phyloP scores from a whole-genome alignment of 2,329 filamentous ascomycete species.

The Alternaria postmessia region DNA sequence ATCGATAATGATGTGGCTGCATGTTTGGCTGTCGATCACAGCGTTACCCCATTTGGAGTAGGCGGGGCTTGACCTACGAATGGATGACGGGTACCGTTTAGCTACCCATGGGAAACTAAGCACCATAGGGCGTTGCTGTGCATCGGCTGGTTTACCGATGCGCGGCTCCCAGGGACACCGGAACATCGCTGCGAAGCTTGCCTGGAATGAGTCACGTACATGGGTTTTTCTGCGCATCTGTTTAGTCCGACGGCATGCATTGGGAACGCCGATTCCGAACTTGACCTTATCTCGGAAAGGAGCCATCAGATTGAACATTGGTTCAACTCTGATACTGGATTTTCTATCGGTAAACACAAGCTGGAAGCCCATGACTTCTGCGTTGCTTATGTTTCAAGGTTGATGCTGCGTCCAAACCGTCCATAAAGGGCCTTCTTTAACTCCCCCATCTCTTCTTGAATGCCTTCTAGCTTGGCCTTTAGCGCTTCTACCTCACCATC shows the following conservation, averaged over 20 bases:
- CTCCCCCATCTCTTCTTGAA: slow-evolving; percentile 86
- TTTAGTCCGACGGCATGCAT: slow-evolving; percentile 2
- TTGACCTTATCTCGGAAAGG: background rate
- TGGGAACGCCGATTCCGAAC: slow-evolving; percentile 15
- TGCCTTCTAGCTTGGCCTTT: slow-evolving; percentile 76
- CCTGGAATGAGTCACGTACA: background rate
- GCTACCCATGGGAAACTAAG: background rate
- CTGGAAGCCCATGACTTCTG: background rate
- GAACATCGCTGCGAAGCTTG: background rate
- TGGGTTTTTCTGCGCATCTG: background rate
- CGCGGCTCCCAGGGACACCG: background rate
- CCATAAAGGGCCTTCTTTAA: slow-evolving; percentile 94
- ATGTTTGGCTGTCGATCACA: slow-evolving; percentile 17
- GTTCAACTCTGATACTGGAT: background rate
- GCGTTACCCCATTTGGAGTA: slow-evolving; percentile 14
- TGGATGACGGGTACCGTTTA: slow-evolving; percentile 18
- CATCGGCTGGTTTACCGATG: slow-evolving; percentile 3
- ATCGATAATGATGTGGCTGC: slow-evolving; percentile 14
- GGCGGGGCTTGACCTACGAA: slow-evolving; percentile 20
- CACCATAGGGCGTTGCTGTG: background rate
- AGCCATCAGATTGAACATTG: background rate
- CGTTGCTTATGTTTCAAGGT: slow-evolving; percentile 76
- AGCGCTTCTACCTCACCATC: slow-evolving; percentile 78
- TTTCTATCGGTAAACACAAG: background rate
- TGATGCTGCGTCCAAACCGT: slow-evolving; percentile 95